Conservation (phyloP, 2,329 filamentous ascomycete genomes). For the Penicillium sp. region DNA sequence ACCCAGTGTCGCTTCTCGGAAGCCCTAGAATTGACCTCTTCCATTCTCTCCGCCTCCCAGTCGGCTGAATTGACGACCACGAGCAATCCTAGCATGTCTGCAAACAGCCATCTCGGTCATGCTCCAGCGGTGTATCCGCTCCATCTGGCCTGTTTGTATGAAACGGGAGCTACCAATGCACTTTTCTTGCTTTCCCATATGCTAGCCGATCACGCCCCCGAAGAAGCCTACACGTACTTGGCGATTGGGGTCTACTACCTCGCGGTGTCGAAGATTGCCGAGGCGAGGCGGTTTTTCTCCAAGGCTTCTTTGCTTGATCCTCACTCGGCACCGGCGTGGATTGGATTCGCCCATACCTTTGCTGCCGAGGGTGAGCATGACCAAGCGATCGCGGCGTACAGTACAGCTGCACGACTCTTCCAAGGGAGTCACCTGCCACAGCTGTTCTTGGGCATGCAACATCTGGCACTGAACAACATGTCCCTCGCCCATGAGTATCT, state of each 20-base stretch:
- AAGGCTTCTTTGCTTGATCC: slow-evolving; percentile 97
- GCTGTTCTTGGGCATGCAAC: slow-evolving; percentile 96
- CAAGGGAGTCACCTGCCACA: slow-evolving; percentile 95
- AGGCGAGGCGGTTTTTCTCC: slow-evolving; percentile 91
- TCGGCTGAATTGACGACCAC: slow-evolving; percentile 63
- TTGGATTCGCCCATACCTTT: slow-evolving; percentile 97
- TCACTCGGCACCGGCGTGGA: slow-evolving; percentile 96
- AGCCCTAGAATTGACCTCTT: slow-evolving; percentile 75
- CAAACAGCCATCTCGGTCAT: slow-evolving; percentile 41
- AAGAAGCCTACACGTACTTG: slow-evolving; percentile 87
- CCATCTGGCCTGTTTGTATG: slow-evolving; percentile 84
- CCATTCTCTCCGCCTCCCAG: slow-evolving; percentile 74
- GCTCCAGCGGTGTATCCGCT: slow-evolving; percentile 67
- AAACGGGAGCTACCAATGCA: slow-evolving; percentile 78
- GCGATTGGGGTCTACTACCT: slow-evolving; percentile 96
- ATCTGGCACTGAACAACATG: slow-evolving; percentile 93
- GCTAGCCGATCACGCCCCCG: slow-evolving; percentile 82
- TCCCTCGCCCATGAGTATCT: slow-evolving; percentile 89
- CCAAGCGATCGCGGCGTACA: slow-evolving; percentile 96
- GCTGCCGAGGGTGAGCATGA: slow-evolving; percentile 96
- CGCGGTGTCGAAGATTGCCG: slow-evolving; percentile 78
- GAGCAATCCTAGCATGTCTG: slow-evolving; percentile 26
- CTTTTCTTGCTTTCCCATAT: slow-evolving; percentile 91
- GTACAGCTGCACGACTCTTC: slow-evolving; percentile 87
- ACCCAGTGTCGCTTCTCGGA: slow-evolving; percentile 92